Evolutionary conservation across 305 asterid species (phyloP), one percentile per base, ranked within the genome.

Genomic region (Fraxinus nigra): DNA sequence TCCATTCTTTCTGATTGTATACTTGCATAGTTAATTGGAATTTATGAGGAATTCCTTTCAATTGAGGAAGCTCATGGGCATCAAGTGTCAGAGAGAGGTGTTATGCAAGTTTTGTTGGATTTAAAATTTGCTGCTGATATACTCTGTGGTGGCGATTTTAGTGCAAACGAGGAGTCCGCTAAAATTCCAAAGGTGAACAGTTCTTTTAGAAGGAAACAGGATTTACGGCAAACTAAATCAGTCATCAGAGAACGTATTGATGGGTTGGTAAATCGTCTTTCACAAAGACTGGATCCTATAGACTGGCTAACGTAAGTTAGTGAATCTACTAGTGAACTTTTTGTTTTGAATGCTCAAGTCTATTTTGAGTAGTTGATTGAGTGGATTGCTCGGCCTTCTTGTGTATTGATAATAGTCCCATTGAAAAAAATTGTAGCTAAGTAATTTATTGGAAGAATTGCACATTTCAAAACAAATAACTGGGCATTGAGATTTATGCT

Each of bases 221-320:
- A 89, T 73, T 74, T 87, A 76, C 87, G 84, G 38, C 89, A 86
- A 75, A 82, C 89, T 79, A 90, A 90, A 84, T 90, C 97, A 3
- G 85, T 87, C 76, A 81, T 84, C 63, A 88, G 89, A 83, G 98
- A 90, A 83, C 93, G 90, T 22, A 86, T 89, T 38, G 88, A 84
- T 76, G 86, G 85, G 86, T 85, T 93, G 91, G 85, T 91, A 32
- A 84, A 88, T 85, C 92, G 85, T 81, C 90, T 96, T 73, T 90
- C 97, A 35, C 93, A 91, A 77, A 90, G 87, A 82, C 85, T 96
- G 88, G 99, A 96, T 87, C 99, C 98, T 82, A 96, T 96, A 51
- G 98, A 96, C 85, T 96, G 99, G 99, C 98, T 92, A 84, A 96
- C 98, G 98, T 96, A 94, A 86, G 98, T 88, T 86, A 83, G 87